Percentiles rank a stretch among this genome's conserved stretches.
Conservation (phyloP, 768 basidiomycete species). For the Tricholoma saponaceum region DNA sequence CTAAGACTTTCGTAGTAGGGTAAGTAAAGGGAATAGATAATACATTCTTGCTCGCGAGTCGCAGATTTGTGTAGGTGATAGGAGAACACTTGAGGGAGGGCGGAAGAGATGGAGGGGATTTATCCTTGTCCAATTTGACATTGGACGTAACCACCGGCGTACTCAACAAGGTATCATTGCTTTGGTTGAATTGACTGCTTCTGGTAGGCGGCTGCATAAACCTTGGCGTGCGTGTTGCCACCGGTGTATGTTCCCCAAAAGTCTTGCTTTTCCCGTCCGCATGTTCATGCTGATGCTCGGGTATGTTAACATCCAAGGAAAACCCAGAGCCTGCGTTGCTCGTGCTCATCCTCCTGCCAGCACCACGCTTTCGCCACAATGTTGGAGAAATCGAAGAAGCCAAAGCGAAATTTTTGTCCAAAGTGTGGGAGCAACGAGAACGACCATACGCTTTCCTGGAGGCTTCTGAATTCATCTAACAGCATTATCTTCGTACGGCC, state of each 20-base stretch:
- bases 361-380: neutral
- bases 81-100: conserved; percentile 13
- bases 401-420: neutral
- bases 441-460: neutral
- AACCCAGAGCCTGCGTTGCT: conserved; percentile 26
- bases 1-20: no score
- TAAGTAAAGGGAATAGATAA: no score
- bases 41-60: no score
- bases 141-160: conserved; percentile 4
- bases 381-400: conserved; percentile 20
- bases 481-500: neutral
- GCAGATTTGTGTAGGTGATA: conserved; percentile 4
- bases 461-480: neutral
- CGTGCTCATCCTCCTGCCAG: conserved; percentile 15
- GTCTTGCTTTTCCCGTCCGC: neutral
- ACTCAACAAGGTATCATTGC: no score
- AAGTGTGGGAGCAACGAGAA: conserved; percentile 1
- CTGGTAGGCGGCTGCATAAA: neutral
- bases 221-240: neutral
- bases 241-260: conserved; percentile 4
- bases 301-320: conserved; percentile 19
- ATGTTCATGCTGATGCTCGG: conserved; percentile 9
- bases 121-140: conserved; percentile 25
- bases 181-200: no score
- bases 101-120: conserved; percentile 32